Evolutionary conservation across 352 stramenopile genomes (phyloP), one percentile per base, ranked within the genome.

Genomic region (Blastocystis sp.): DNA sequence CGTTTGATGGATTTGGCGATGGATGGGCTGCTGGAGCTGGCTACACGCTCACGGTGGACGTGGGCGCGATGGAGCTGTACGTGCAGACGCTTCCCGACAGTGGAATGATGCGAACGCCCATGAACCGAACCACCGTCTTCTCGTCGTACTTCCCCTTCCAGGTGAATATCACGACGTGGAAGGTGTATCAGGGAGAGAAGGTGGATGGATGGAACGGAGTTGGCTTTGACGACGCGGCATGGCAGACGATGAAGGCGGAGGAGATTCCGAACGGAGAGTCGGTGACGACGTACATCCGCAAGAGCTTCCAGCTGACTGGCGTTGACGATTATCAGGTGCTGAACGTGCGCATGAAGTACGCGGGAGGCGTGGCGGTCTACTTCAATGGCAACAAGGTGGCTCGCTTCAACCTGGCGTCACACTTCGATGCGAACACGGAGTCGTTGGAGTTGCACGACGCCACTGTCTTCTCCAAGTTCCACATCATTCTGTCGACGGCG

Each of bases 61-160:
- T 51, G 61, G 61, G 61, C 18, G 38, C 38, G 32, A 73, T 67
- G 57, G 24, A 42, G 7, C n/a, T 67, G 7, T 14, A 67, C 7
- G 38, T 67, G 9, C 18, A 40, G 42, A n/a, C 18, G 51, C 9
- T 78, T n/a, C 40, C 67, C 27, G 34, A 18, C n/a, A 53, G 21
- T 8, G 36, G 18, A 7, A 40, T 16, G 14, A 42, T 24, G 24
- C 57, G 14, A 21, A 4, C 32, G 29, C 4, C 24, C 4, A 32
- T 73, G 32, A 51, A 29, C 34, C 32, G 51, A 14, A 53, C n/a
- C n/a, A 73, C 61, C 24, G 21, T 42, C 6, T 73, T 73, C 61
- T 73, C 61, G 24, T 73, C 61, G 36, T 73, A 73, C 21, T 14
- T 73, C 18, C 61, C 61, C 40, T 73, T 73, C 36, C 61, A 73